Evolutionary conservation across 352 stramenopile genomes (phyloP), one percentile per base, ranked within the genome.

Genomic region (Phytophthora pseudosyringae): DNA sequence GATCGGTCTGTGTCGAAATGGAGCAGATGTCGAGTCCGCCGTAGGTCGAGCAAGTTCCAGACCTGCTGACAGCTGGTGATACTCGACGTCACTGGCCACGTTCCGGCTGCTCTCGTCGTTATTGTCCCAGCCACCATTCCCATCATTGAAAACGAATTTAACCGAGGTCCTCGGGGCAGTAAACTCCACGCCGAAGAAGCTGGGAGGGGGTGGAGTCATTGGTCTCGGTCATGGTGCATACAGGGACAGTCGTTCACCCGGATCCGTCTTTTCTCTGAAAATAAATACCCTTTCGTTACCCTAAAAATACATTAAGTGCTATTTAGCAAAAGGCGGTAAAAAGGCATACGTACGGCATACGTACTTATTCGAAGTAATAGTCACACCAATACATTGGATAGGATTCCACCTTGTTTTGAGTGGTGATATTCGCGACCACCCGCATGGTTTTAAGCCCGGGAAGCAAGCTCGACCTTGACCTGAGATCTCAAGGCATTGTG

Each of bases 211-310:
- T 54, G n/a, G 60, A 56, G 45, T 60, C 56, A 8, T 45, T 68
- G 45, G 62, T 71, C 41, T 64, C 61, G 31, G 61, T 56, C 65
- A 76, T 64, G 47, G 47, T 49, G 26, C 52, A 6, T 12, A 68
- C 71, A 13, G 75, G 75, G 3, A 64, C 73, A 8, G 66, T 73
- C 13, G 64, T 80, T 63, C 73, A 83, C 4, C 58, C 65, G 4
- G 57, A 67, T 12, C 75, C 74, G 21, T n/a, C n/a, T n/a, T n/a
- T n/a, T n/a, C n/a, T n/a, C n/a, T n/a, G n/a, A n/a, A n/a, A n/a
- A n/a, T n/a, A n/a, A n/a, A n/a, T n/a, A n/a, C n/a, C n/a, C n/a
- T n/a, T n/a, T n/a, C n/a, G n/a, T n/a, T n/a, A n/a, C n/a, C n/a
- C n/a, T n/a, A n/a, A n/a, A n/a, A n/a, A n/a, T n/a, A n/a, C n/a